Percentiles rank a stretch among this genome's conserved stretches.
Evolutionary conservation across 345 rosid genomes (phyloP).

Genomic region (Salix viminalis): DNA sequence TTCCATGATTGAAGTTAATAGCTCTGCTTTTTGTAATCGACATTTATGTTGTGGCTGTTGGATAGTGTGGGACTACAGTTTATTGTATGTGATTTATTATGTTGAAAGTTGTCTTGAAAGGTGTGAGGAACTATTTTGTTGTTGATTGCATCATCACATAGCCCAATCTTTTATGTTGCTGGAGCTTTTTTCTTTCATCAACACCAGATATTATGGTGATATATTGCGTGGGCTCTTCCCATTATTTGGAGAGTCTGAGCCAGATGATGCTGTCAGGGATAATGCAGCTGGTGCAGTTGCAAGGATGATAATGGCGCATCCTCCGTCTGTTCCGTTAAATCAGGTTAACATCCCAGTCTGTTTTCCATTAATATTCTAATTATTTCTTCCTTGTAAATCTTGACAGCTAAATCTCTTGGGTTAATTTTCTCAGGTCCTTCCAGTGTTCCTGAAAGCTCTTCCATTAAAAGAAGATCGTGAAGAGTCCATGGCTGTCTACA

Average conservation of each 20-base stretch:
- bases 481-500: slow-evolving; percentile 85
- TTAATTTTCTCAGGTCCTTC: slow-evolving; percentile 64
- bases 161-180: not conserved
- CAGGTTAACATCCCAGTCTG: slow-evolving; percentile 43
- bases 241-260: slow-evolving; percentile 89
- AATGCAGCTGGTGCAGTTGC: slow-evolving; percentile 99
- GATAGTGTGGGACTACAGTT: not conserved
- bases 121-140: slow-evolving; percentile 1
- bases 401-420: not conserved
- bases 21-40: not conserved
- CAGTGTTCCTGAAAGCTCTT: slow-evolving; percentile 79
- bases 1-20: not conserved
- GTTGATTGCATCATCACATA: slow-evolving; percentile 7
- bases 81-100: not conserved
- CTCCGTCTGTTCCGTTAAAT: slow-evolving; percentile 78
- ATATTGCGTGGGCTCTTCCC: slow-evolving; percentile 68
- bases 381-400: not conserved
- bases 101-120: slow-evolving; percentile 1
- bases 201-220: slow-evolving; percentile 66
- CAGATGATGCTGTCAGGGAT: slow-evolving; percentile 91
- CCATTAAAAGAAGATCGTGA: slow-evolving; percentile 93
- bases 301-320: slow-evolving; percentile 92
- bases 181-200: slow-evolving; percentile 40
- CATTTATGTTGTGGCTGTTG: not conserved
- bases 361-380: not conserved